Evolutionary conservation across 2,329 filamentous ascomycete species (phyloP).

Genomic region (Trichoderma polysporum): DNA sequence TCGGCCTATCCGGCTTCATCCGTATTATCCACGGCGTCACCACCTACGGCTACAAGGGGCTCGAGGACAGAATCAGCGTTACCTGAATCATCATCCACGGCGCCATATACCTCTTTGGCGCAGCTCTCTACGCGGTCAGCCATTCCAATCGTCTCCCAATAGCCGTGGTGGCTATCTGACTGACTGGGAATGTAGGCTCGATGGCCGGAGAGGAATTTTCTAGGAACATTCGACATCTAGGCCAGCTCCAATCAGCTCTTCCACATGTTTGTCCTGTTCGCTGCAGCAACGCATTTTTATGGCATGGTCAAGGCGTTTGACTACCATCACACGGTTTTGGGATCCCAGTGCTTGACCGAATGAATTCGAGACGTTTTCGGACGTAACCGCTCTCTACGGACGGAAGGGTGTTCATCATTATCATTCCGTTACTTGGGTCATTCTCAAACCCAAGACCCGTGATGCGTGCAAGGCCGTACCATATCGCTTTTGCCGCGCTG

Average conservation of each 20-base stretch:
- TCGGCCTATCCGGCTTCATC: slow-evolving; percentile 80
- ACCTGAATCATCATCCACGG: slow-evolving; percentile 79
- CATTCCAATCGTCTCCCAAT: not conserved
- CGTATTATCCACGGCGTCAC: slow-evolving; percentile 77
- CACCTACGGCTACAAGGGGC: slow-evolving; percentile 63
- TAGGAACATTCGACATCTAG: slow-evolving; percentile 83
- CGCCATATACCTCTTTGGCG: slow-evolving; percentile 79
- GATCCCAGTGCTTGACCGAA: slow-evolving; percentile 45
- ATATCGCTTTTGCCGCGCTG: no score
- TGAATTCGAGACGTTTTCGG: no score
- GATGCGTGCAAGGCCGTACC: no score
- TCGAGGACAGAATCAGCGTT: slow-evolving; percentile 74
- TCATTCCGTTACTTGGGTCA: no score
- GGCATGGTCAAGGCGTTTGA: slow-evolving; percentile 85
- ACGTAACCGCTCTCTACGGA: no score
- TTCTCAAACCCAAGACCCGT: no score
- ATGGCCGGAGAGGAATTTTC: slow-evolving; percentile 76
- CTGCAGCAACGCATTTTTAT: slow-evolving; percentile 75
- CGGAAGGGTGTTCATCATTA: no score
- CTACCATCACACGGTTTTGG: slow-evolving; percentile 67
- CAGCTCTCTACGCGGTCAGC: slow-evolving; percentile 78
- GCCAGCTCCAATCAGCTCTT: slow-evolving; percentile 96
- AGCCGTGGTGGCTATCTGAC: not conserved
- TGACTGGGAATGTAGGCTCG: slow-evolving; percentile 53
- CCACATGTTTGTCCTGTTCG: slow-evolving; percentile 81